Percentiles rank a stretch among this genome's conserved stretches.
Conservation (phyloP, 208 protist species). For the Trypanosoma rangeli region DNA sequence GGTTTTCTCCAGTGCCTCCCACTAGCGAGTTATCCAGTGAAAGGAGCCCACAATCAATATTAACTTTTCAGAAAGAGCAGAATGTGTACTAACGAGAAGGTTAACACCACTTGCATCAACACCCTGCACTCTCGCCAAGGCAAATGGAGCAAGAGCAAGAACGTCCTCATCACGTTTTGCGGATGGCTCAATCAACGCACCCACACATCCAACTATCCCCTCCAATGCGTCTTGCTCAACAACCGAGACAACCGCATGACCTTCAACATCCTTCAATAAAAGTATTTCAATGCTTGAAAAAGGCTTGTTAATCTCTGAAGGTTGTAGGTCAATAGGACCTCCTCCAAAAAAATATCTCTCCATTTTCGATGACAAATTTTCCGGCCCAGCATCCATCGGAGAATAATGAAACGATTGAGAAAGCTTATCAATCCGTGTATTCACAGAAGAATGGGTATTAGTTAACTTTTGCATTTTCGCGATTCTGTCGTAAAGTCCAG, state of each 20-base stretch:
- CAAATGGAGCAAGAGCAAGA: slow-evolving; percentile 56
- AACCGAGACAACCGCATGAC: slow-evolving; percentile 41
- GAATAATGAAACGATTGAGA: slow-evolving; percentile 50
- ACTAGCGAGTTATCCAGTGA: slow-evolving; percentile 73
- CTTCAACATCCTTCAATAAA: slow-evolving; percentile 60
- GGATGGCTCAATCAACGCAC: slow-evolving; percentile 53
- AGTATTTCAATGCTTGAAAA: slow-evolving; percentile 69
- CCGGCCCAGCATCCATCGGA: slow-evolving; percentile 24
- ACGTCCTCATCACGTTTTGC: slow-evolving; percentile 34
- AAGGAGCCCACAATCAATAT: slow-evolving; percentile 67
- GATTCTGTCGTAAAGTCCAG: slow-evolving; percentile 43
- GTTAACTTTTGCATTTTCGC: slow-evolving; percentile 20
- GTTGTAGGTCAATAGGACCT: slow-evolving; percentile 57
- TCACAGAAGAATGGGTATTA: slow-evolving; percentile 18
- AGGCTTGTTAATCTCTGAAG: slow-evolving; percentile 60
- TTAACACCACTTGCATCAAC: slow-evolving; percentile 64
- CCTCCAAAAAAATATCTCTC: slow-evolving; percentile 74
- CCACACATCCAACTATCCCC: slow-evolving; percentile 74
- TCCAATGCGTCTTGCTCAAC: slow-evolving; percentile 63
- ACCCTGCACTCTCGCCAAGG: slow-evolving; percentile 62
- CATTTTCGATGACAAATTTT: slow-evolving; percentile 40
- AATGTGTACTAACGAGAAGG: slow-evolving; percentile 80
- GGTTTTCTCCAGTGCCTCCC: neutral
- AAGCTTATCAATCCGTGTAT: slow-evolving; percentile 52
- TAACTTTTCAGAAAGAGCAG: slow-evolving; percentile 73